Evolutionary conservation across 2,329 filamentous ascomycete species (phyloP), one percentile per base, ranked within the genome.

Genomic region (Penicillium palitans): DNA sequence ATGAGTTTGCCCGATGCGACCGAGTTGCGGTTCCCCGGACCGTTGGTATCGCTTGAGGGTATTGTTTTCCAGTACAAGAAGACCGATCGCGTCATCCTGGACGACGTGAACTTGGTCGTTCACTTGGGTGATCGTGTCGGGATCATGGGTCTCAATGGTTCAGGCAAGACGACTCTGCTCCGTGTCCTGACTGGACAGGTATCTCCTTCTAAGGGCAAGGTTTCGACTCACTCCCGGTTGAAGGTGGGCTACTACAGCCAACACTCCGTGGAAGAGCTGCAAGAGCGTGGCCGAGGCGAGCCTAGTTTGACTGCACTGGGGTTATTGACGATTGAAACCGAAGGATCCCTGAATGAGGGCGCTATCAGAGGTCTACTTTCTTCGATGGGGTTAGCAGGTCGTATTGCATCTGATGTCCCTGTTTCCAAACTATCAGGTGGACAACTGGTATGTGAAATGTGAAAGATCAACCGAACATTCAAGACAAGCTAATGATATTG

Each of bases 81-180:
- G 25, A 68, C 71, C 8, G 65, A 73, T 27, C 75, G 78, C 6
- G 68, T 76, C 1, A 78, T 88, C 10, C 72, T 95, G 17, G 81
- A 85, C 24, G 84, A 87, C 9, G 75, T 93, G 31, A 84, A 82
- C 50, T 74, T 96, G 13, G 87, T 87, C 0, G 83, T 96, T 13
- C 84, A 90, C 58, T 84, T 86, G 71, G 89, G 90, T 10, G 89
- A 91, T 62, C 83, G 90, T 1, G 79, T 93, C 25, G 91, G 90
- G 0, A 81, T 96, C 41, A 80, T 91, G 25, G 91, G 91, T 0
- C 79, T 95, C 44, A 96, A 96, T 70, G 91, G 91, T 1, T 84
- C 86, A 0, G 91, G 91, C 2, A 96, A 96, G 73, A 91, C 90
- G 1, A 95, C 91, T 0, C 79, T 96, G 10, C 81, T 93, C 58